Evolutionary conservation across 768 basidiomycete genomes (phyloP).

Genomic region (Termitomyces sp.): DNA sequence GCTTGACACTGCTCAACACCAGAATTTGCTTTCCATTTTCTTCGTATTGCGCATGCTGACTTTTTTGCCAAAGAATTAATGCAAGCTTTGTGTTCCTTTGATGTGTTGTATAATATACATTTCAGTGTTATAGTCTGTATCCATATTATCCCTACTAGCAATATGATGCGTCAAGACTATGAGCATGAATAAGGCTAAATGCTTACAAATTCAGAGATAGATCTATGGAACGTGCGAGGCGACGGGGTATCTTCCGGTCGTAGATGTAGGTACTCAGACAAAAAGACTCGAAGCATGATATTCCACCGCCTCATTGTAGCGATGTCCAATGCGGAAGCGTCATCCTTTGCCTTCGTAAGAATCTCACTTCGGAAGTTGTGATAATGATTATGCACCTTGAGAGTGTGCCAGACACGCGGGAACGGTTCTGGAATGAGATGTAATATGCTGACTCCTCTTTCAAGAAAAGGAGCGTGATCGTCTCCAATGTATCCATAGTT

Average conservation of each 20-base stretch:
- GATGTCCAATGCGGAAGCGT: slow-evolving; percentile 79
- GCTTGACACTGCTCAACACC: slow-evolving; percentile 2
- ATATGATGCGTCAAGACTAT: neutral
- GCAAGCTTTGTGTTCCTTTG: neutral
- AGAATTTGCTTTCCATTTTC: neutral
- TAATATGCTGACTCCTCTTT: slow-evolving; percentile 76
- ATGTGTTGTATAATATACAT: slow-evolving; percentile 7
- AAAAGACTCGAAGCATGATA: slow-evolving; percentile 79
- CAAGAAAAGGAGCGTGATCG: slow-evolving; percentile 90
- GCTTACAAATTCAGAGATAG: slow-evolving; percentile 44
- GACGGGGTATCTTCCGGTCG: slow-evolving; percentile 38
- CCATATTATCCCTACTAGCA: slow-evolving; percentile 16
- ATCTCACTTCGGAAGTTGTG: neutral
- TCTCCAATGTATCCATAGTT: slow-evolving; percentile 71
- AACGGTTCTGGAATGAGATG: slow-evolving; percentile 91
- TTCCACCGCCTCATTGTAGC: slow-evolving; percentile 89
- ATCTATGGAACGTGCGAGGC: slow-evolving; percentile 25
- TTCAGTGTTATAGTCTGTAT: neutral
- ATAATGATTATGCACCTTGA: slow-evolving; percentile 44
- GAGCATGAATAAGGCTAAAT: neutral
- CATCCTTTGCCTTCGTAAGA: slow-evolving; percentile 54
- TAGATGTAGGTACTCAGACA: slow-evolving; percentile 83
- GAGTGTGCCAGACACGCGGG: slow-evolving; percentile 84
- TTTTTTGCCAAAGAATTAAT: neutral
- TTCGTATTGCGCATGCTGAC: neutral